These are phyloP conservation scores for Hericium alpestre DNA, from an alignment of 768 basidiomycete species.

Conservation along the genomic window DNA sequence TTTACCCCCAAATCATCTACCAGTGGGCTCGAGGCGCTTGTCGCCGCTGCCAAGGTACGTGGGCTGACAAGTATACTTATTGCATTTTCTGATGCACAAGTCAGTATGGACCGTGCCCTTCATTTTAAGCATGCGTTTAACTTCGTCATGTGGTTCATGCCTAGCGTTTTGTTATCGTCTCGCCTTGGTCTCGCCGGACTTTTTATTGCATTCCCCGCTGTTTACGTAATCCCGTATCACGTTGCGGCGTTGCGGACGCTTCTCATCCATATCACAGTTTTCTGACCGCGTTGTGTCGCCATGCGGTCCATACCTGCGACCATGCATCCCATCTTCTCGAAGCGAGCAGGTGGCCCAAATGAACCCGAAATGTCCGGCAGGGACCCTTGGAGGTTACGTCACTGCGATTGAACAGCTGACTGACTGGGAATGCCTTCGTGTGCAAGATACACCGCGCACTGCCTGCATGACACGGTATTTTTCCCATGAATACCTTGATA, in stretches of 20 bases:
- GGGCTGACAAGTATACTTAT: not conserved
- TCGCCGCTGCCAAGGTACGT: constrained; percentile 11
- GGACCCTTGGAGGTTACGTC: not conserved
- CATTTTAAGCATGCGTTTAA: not conserved
- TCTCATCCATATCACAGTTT: not conserved
- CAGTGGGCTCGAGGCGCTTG: constrained; percentile 6
- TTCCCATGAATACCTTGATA: too few species aligned
- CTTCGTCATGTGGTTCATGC: not conserved
- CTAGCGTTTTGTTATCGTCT: not conserved
- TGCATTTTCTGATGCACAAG: not conserved
- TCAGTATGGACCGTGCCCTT: not conserved
- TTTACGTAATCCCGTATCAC: not conserved
- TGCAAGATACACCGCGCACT: too few species aligned
- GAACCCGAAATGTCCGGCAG: not conserved
- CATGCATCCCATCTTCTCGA: not conserved
- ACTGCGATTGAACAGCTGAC: too few species aligned
- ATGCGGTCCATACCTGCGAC: not conserved
- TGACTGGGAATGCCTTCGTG: too few species aligned
- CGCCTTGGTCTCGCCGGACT: too few species aligned
- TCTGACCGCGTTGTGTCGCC: not conserved
- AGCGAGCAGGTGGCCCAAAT: not conserved
- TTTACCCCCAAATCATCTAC: constrained; percentile 18
- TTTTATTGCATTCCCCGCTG: not conserved
- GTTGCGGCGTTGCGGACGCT: not conserved
- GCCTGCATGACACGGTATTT: too few species aligned